Evolutionary conservation across 2,329 filamentous ascomycete genomes (phyloP).

Genomic region (Epichloe festucae): DNA sequence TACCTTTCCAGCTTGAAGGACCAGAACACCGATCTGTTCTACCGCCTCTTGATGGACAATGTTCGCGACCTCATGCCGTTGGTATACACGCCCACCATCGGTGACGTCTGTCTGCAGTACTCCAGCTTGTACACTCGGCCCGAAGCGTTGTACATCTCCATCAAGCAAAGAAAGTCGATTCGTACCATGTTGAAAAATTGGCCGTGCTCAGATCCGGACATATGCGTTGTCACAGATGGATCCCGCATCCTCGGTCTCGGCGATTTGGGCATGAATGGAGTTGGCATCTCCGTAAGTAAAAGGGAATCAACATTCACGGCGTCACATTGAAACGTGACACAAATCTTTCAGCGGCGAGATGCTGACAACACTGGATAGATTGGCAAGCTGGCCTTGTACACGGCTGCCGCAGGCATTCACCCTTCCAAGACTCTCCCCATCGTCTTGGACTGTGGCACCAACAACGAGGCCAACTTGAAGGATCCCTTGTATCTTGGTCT

Average conservation of each 20-base stretch:
- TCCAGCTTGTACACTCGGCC: conserved; percentile 91
- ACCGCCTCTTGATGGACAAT: conserved; percentile 67
- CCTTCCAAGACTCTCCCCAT: conserved; percentile 70
- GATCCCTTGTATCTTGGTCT: conserved; percentile 81
- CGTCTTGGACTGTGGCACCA: conserved; percentile 53
- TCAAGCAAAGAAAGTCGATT: conserved; percentile 84
- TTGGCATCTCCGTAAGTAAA: conserved; percentile 74
- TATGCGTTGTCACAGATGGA: conserved; percentile 92
- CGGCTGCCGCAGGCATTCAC: conserved; percentile 85
- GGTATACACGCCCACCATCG: conserved; percentile 83
- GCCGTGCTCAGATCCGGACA: conserved; percentile 81
- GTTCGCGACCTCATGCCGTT: conserved; percentile 67
- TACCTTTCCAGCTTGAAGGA: conserved; percentile 66
- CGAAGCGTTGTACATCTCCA: conserved; percentile 92
- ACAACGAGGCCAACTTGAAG: conserved; percentile 52
- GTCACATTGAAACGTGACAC: not conserved
- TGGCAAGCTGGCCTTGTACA: conserved; percentile 91
- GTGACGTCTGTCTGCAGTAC: conserved; percentile 93
- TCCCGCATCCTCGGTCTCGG: conserved; percentile 86
- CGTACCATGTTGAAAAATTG: conserved; percentile 83
- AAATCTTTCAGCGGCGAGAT: not conserved
- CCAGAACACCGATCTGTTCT: conserved; percentile 71
- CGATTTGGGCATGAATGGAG: conserved; percentile 91
- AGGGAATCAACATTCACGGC: not conserved
- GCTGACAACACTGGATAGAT: conserved; percentile 34